These are phyloP conservation scores for Aphanomyces stellatus DNA, from an alignment of 352 stramenopile species.

Conservation along the genomic window DNA sequence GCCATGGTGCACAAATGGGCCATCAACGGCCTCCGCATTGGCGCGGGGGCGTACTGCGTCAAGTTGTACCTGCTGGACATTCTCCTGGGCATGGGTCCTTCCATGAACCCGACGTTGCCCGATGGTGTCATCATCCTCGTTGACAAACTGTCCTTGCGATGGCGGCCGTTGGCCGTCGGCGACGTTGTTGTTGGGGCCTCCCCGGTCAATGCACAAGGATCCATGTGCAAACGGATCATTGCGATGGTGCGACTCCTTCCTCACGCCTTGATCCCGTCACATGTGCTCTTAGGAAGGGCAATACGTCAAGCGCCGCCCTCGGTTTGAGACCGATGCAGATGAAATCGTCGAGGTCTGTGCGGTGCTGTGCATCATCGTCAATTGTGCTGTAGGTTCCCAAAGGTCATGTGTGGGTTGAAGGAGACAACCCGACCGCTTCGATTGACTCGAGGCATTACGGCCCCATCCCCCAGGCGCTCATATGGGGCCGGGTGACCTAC, in stretches of 20 bases:
- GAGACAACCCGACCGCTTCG: conserved; percentile 92
- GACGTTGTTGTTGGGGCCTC: conserved; percentile 81
- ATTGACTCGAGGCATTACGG: conserved; percentile 93
- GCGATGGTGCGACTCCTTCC: conserved; percentile 47
- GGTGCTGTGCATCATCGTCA: not conserved
- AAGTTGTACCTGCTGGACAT: conserved; percentile 68
- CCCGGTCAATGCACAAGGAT: conserved; percentile 54
- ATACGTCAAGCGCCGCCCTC: conserved; percentile 65
- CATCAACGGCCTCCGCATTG: not conserved
- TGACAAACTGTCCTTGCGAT: conserved; percentile 61
- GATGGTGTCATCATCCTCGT: conserved; percentile 78
- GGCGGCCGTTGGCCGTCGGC: conserved; percentile 50
- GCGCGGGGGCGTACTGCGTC: conserved; percentile 33
- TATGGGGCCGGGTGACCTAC: conserved; percentile 65
- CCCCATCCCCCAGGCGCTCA: conserved; percentile 79
- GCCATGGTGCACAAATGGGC: not conserved
- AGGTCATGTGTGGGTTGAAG: conserved; percentile 95
- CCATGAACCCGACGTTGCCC: conserved; percentile 74
- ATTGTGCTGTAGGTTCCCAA: conserved; percentile 80
- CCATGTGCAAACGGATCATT: conserved; percentile 83
- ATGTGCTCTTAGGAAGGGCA: conserved; percentile 54
- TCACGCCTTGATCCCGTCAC: no score
- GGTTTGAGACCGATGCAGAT: conserved; percentile 41
- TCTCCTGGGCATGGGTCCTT: conserved; percentile 76
- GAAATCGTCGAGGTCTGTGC: conserved; percentile 30